Percentiles rank a stretch among this genome's conserved stretches.
These are phyloP conservation scores for Acacia concinna DNA, from an alignment of 331 rosid genomes.

Conservation along the genomic window DNA sequence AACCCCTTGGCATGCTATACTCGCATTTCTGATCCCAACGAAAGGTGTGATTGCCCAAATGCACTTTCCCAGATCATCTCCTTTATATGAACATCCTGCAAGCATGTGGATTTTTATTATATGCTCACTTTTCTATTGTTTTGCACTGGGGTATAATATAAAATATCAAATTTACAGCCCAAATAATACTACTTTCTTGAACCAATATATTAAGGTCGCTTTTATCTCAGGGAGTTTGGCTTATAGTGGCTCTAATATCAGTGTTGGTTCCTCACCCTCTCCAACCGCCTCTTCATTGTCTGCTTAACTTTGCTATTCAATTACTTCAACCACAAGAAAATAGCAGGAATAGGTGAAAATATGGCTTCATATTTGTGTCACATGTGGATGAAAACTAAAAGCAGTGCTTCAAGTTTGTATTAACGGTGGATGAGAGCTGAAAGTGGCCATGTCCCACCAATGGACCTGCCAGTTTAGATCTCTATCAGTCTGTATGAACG, in stretches of 20 bases:
- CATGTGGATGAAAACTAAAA: neutral
- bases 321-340: neutral
- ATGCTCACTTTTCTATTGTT: neutral
- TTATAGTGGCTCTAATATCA: neutral
- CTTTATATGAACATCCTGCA: neutral
- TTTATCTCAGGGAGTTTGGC: neutral
- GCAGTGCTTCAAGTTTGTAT: neutral
- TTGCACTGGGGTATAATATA: neutral
- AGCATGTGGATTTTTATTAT: neutral
- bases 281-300: neutral
- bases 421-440: neutral
- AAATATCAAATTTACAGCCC: neutral
- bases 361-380: neutral
- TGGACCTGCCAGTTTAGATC: neutral
- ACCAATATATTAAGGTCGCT: neutral
- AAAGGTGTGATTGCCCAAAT: no score
- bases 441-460: neutral
- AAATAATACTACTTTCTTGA: neutral
- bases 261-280: neutral
- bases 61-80: neutral
- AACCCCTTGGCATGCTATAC: neutral
- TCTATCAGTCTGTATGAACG: no score
- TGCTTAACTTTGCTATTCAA: neutral
- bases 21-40: neutral
- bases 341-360: neutral